Evolutionary conservation across 2,329 filamentous ascomycete species (phyloP).

Genomic region (Arachnomyces sp.): DNA sequence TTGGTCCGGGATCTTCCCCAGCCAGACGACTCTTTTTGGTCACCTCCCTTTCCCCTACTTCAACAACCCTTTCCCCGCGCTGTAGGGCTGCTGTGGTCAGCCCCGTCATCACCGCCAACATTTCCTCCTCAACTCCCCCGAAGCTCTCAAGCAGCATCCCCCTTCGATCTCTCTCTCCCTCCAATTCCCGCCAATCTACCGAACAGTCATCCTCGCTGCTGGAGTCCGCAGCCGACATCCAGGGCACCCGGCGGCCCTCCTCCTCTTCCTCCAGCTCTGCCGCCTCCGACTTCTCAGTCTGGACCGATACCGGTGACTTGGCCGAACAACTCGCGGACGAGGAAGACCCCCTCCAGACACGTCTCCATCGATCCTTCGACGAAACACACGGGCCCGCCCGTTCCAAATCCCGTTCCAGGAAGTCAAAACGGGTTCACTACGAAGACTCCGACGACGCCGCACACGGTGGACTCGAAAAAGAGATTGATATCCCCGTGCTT

Average conservation of each 20-base stretch:
- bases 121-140: constrained; percentile 67
- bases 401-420: constrained; percentile 27
- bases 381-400: constrained; percentile 43
- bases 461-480: constrained; percentile 19
- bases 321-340: constrained; percentile 80
- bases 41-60: not conserved
- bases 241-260: constrained; percentile 47
- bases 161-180: constrained; percentile 58
- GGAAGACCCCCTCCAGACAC: constrained; percentile 70
- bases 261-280: constrained; percentile 42
- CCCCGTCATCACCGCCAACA: constrained; percentile 66
- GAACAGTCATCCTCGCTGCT: constrained; percentile 28
- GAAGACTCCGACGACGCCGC: constrained; percentile 36
- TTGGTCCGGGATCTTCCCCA: not conserved
- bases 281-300: constrained; percentile 66
- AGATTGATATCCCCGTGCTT: constrained; percentile 68
- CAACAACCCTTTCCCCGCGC: constrained; percentile 4
- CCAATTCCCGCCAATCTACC: constrained; percentile 27
- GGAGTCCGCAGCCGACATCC: constrained; percentile 39
- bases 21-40: not conserved
- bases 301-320: constrained; percentile 92
- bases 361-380: constrained; percentile 58
- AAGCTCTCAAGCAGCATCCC: constrained; percentile 69
- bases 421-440: constrained; percentile 63
- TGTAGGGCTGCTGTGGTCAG: constrained; percentile 65